Evolutionary conservation across 2,329 filamentous ascomycete genomes (phyloP).

Genomic region (Monosporascus ibericus): DNA sequence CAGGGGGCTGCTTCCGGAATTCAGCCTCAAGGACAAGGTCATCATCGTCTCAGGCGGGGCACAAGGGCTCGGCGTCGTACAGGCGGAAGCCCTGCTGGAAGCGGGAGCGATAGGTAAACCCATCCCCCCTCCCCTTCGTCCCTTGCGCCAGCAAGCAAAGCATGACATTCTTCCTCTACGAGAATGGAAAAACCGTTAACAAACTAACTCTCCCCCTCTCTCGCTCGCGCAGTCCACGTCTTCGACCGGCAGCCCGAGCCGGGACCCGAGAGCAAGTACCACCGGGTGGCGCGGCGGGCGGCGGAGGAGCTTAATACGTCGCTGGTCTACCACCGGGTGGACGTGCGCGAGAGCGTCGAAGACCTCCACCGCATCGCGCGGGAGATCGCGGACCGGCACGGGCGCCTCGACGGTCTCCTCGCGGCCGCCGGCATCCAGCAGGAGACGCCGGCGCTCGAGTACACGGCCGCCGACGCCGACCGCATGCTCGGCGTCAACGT

Average conservation of each 20-base stretch:
- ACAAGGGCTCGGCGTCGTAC: constrained; percentile 70
- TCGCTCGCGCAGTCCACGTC: constrained; percentile 51
- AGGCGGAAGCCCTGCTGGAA: constrained; percentile 73
- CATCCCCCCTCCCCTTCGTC: not conserved
- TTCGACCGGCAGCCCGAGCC: constrained; percentile 58
- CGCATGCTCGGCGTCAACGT: constrained; percentile 81
- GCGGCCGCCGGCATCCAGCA: constrained; percentile 69
- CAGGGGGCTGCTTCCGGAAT: constrained; percentile 54
- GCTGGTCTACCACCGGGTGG: constrained; percentile 70
- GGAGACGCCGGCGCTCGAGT: constrained; percentile 77
- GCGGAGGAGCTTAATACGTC: constrained; percentile 58
- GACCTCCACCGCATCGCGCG: constrained; percentile 61
- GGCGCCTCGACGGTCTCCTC: constrained; percentile 73
- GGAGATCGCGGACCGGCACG: constrained; percentile 62
- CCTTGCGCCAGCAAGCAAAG: not conserved
- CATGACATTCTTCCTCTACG: too few relatives aligned
- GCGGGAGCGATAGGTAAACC: constrained; percentile 61
- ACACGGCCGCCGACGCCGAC: constrained; percentile 67
- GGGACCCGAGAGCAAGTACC: constrained; percentile 51
- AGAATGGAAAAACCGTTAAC: not conserved
- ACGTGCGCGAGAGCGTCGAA: constrained; percentile 64
- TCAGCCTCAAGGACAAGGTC: constrained; percentile 68
- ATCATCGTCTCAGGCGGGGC: constrained; percentile 72
- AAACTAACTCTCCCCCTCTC: not conserved
- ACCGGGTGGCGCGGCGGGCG: constrained; percentile 57